Percentiles rank a stretch among this genome's conserved stretches.
Evolutionary conservation across 2,329 filamentous ascomycete species (phyloP).

Genomic region (Remersonia thermophila): DNA sequence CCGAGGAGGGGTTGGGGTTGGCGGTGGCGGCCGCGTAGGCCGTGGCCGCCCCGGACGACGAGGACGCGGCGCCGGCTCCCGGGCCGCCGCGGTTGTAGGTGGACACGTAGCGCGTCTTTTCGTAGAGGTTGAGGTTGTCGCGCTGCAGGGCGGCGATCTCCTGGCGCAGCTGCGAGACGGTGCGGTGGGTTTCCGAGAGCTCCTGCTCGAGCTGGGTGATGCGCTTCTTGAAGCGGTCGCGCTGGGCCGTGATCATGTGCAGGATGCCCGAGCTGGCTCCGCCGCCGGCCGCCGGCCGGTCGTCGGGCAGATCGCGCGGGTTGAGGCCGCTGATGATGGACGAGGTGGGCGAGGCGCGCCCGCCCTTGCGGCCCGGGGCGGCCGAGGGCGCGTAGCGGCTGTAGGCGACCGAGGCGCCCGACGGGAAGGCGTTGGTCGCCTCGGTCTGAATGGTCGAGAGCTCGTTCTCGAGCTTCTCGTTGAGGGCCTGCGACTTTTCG

Average conservation of each 20-base stretch:
- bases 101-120: constrained; percentile 93
- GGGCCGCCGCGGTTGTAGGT: constrained; percentile 83
- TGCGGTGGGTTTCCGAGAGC: constrained; percentile 69
- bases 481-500: constrained; percentile 71
- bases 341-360: constrained; percentile 75
- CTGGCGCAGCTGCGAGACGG: constrained; percentile 73
- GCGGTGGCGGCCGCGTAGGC: constrained; percentile 40
- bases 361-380: constrained; percentile 49
- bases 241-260: constrained; percentile 95
- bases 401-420: constrained; percentile 82
- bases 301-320: constrained; percentile 36
- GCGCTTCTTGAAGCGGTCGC: constrained; percentile 95
- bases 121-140: constrained; percentile 90
- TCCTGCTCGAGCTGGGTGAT: constrained; percentile 85
- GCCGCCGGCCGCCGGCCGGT: constrained; percentile 52
- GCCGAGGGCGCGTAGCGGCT: constrained; percentile 62
- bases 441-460: constrained; percentile 79
- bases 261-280: constrained; percentile 85
- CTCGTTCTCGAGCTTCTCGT: constrained; percentile 83
- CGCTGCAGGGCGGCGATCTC: constrained; percentile 88
- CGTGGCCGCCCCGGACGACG: constrained; percentile 49
- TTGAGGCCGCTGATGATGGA: constrained; percentile 98
- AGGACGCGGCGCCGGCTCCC: constrained; percentile 44
- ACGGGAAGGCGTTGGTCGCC: constrained; percentile 70
- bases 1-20: constrained; percentile 65